Evolutionary conservation across 257 asterid genomes (phyloP).

Genomic region (Solanum infundibuliforme): DNA sequence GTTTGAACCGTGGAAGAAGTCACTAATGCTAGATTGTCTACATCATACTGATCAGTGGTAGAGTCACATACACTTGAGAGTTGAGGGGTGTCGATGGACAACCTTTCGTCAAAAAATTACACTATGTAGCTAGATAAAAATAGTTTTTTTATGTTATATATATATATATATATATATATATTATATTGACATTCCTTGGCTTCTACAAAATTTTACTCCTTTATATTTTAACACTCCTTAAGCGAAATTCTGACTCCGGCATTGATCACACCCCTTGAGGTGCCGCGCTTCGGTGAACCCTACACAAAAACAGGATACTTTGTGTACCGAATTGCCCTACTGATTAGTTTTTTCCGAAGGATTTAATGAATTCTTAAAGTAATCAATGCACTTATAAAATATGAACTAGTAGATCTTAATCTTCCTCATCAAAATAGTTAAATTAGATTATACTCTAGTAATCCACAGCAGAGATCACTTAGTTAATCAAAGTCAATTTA

Average conservation of each 20-base stretch:
- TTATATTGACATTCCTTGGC: background rate
- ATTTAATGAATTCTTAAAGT: background rate
- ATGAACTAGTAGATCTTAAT: background rate
- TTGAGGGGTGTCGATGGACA: background rate
- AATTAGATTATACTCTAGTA: background rate
- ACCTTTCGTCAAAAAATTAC: background rate
- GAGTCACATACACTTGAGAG: background rate
- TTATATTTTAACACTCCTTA: too few relatives aligned
- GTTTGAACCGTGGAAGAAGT: accelerated
- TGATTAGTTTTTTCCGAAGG: background rate
- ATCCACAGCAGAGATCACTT: background rate
- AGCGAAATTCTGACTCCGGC: accelerated
- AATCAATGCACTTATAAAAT: background rate
- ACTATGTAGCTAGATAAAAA: too few relatives aligned
- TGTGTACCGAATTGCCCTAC: accelerated
- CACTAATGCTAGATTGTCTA: background rate
- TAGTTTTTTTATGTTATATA: too few relatives aligned
- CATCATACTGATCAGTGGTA: background rate
- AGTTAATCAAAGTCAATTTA: background rate
- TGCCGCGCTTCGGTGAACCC: background rate
- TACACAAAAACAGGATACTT: too few relatives aligned
- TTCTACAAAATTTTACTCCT: too few relatives aligned
- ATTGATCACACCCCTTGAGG: background rate
- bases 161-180: too few relatives aligned
- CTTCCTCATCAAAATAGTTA: background rate